phyloP scores from a whole-genome alignment of 352 stramenopile genomes.

The Phytophthora uliginosa region DNA sequence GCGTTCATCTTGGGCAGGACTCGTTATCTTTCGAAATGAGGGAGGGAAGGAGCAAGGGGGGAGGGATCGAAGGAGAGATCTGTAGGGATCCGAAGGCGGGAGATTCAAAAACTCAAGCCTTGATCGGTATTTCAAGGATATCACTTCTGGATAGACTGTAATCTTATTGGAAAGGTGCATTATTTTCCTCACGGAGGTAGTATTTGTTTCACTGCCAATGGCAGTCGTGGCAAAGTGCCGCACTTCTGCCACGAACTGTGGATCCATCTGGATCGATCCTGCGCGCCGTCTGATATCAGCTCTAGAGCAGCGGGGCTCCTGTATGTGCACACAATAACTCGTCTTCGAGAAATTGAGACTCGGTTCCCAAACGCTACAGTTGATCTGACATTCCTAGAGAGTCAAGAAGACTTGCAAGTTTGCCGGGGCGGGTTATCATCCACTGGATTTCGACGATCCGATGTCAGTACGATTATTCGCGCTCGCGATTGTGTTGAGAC shows the following conservation, averaged over 20 bases:
- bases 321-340: conserved; percentile 23
- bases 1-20: background rate
- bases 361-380: conserved; percentile 20
- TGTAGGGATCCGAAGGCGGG: background rate
- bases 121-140: background rate
- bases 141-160: background rate
- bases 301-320: conserved; percentile 10
- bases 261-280: conserved; percentile 32
- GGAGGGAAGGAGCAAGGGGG: no score
- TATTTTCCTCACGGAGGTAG: no score
- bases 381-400: conserved; percentile 36
- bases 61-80: no score
- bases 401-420: conserved; percentile 34
- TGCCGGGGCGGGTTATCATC: conserved; percentile 5
- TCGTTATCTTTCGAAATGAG: background rate
- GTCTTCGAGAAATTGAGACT: conserved; percentile 12
- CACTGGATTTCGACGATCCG: conserved; percentile 23
- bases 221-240: background rate
- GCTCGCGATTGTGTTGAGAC: conserved; percentile 19
- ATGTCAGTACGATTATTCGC: conserved; percentile 38
- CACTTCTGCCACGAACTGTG: conserved; percentile 38
- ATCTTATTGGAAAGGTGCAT: background rate
- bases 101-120: background rate
- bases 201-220: conserved; percentile 34
- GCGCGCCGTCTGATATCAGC: conserved; percentile 6